Conservation (phyloP, 176 grass and related monocot genomes). For the Zoysia pacifica region DNA sequence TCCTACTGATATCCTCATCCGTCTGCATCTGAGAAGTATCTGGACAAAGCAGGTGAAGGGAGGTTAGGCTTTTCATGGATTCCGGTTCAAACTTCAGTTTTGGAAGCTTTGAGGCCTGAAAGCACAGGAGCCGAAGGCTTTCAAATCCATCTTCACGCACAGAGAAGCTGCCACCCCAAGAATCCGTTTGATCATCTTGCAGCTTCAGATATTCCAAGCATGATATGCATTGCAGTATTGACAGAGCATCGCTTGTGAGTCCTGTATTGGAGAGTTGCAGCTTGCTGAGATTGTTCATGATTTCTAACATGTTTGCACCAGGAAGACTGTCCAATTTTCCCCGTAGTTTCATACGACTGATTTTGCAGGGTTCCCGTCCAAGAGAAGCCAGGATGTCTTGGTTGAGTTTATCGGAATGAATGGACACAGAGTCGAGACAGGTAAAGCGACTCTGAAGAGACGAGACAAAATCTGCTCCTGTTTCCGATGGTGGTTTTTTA, state of each 20-base stretch:
- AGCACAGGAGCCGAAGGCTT: not conserved
- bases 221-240: not conserved
- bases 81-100: not conserved
- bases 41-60: not conserved
- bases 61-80: not conserved
- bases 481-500: not conserved
- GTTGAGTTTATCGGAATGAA: not conserved
- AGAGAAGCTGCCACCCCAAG: not conserved
- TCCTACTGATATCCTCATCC: too few species aligned
- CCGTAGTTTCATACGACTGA: not conserved
- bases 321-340: not conserved
- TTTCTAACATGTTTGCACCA: accelerated
- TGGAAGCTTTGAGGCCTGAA: not conserved
- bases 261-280: not conserved
- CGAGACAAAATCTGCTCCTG: accelerated
- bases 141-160: not conserved
- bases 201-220: constrained; percentile 1
- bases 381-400: not conserved
- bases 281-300: not conserved
- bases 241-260: not conserved
- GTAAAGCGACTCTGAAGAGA: not conserved
- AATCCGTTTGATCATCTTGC: not conserved
- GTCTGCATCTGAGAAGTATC: not conserved
- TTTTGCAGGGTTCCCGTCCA: not conserved
- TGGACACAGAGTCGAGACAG: not conserved